Evolutionary conservation across 2,329 filamentous ascomycete species (phyloP).

Genomic region (Diaporthe citrichinensis): DNA sequence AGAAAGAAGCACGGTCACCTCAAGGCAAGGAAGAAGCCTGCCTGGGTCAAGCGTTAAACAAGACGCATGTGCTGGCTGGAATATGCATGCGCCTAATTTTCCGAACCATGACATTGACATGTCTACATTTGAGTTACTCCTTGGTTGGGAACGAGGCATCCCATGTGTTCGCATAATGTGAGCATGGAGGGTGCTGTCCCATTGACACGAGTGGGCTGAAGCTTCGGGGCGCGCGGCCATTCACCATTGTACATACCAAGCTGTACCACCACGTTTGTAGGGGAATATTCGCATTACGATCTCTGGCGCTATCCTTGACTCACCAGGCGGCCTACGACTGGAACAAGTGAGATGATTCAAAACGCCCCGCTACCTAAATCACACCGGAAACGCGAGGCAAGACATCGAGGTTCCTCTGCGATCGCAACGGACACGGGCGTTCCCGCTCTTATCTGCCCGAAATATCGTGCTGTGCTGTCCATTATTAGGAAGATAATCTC

Average conservation of each 20-base stretch:
- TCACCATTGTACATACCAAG: slow-evolving; percentile 14
- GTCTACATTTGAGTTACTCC: slow-evolving; percentile 1
- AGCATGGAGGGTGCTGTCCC: slow-evolving; percentile 17
- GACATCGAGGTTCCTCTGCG: background rate
- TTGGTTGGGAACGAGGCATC: background rate
- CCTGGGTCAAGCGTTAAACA: slow-evolving; percentile 91
- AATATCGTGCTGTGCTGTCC: slow-evolving; percentile 4
- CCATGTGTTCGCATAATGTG: slow-evolving; percentile 10
- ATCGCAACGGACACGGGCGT: slow-evolving; percentile 20
- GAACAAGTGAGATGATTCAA: slow-evolving; percentile 26
- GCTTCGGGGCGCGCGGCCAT: slow-evolving; percentile 4
- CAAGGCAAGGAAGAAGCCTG: slow-evolving; percentile 97
- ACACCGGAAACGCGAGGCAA: slow-evolving; percentile 11
- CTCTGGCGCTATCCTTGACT: background rate
- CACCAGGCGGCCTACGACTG: background rate
- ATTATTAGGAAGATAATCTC: slow-evolving; percentile 4
- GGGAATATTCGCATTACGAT: slow-evolving; percentile 1
- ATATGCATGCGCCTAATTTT: slow-evolving; percentile 4
- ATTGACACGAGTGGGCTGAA: background rate
- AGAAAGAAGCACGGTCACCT: slow-evolving; percentile 97
- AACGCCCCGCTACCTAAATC: slow-evolving; percentile 11
- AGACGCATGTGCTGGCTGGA: background rate
- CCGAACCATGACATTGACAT: slow-evolving; percentile 20
- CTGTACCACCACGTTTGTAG: slow-evolving; percentile 18
- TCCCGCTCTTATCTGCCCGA: slow-evolving; percentile 18